These are phyloP conservation scores for Aeschynomene evenia DNA, from an alignment of 306 rosid species.

Conservation along the genomic window DNA sequence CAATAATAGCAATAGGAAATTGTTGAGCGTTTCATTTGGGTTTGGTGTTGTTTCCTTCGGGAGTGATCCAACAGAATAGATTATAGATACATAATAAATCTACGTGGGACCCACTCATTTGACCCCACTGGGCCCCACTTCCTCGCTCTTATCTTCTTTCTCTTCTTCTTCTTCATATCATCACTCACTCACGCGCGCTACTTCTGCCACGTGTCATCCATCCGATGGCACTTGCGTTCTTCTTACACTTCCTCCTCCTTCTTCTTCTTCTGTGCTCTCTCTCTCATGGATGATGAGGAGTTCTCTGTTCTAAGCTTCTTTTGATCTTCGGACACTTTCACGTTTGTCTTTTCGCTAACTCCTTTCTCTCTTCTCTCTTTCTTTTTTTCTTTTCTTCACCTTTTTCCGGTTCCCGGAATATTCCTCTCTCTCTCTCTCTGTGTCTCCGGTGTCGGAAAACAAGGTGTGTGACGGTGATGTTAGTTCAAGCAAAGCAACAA, in stretches of 20 bases:
- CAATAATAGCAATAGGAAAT: background rate
- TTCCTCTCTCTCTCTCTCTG: background rate
- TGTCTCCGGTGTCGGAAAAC: background rate
- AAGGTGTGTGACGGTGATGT: background rate
- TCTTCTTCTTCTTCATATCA: background rate
- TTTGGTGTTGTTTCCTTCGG: no score
- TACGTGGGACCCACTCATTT: conserved; percentile 39
- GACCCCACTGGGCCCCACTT: conserved; percentile 1
- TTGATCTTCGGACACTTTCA: background rate
- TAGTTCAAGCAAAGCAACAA: background rate
- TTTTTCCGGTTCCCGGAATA: background rate
- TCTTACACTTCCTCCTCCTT: background rate
- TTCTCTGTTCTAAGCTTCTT: background rate
- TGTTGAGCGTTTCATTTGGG: background rate
- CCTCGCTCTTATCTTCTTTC: conserved; percentile 34
- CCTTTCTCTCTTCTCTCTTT: no score
- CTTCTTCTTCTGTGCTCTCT: background rate
- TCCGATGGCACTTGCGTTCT: conserved; percentile 14
- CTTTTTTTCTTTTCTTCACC: background rate
- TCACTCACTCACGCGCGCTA: background rate
- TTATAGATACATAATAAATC: background rate
- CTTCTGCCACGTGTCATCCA: conserved; percentile 47
- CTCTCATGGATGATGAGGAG: background rate
- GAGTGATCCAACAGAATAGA: conserved; percentile 21
- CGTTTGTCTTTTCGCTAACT: background rate